Base-by-base conservation (phyloP, 1,284 basidiomycete genomes). In the Pseudozyma tsukubaensis region DNA sequence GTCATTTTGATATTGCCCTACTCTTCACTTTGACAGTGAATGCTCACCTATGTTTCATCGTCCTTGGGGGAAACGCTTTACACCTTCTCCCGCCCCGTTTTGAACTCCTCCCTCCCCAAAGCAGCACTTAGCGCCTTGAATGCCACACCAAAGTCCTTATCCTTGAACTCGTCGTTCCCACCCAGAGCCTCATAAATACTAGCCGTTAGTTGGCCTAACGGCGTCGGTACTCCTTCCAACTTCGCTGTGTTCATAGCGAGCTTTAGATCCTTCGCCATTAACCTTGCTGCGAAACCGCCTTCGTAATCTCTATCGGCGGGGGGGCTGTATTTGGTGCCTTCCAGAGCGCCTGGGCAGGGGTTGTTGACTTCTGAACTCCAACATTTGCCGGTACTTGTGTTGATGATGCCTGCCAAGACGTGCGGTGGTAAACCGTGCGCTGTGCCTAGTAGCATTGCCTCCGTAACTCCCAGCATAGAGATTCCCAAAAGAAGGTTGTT, bases 301-400 rank as follows among this genome's bases (percentile, higher is more conserved):
- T 93, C 90, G 74, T 92, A 96, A 51, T 90, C 89, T 21, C 91
- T 87, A 83, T 93, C 92, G 75, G 92, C 93, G 0, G 94, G 94
- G 8, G 93, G 91, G 7, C 89, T 88, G 81, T 90, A 89, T 56
- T 88, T 90, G 10, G 80, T 80, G 4, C 80, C 82, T 24, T 51
- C 74, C 47, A 94, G 85, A 12, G 93, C 90, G 14, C 87, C 88
- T 10, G 91, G 92, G 35, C 93, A 92, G 3, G 94, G 94, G 80
- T 95, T 95, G 86, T 96, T 96, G 53, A 91, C 89, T 18, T 91
- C 90, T 48, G 89, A 90, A 9, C 92, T 87, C 93, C 93, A 95
- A 83, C 92, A 94, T 44, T 80, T 78, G 13, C 86, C 86, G 8
- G 79, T 81, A n/a, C 62, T 69, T 0, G 80, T 81, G 59, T 82